These are phyloP conservation scores for Suhomyces tanzawaensis DNA, from an alignment of 805 yeast genomes.

Conservation along the genomic window DNA sequence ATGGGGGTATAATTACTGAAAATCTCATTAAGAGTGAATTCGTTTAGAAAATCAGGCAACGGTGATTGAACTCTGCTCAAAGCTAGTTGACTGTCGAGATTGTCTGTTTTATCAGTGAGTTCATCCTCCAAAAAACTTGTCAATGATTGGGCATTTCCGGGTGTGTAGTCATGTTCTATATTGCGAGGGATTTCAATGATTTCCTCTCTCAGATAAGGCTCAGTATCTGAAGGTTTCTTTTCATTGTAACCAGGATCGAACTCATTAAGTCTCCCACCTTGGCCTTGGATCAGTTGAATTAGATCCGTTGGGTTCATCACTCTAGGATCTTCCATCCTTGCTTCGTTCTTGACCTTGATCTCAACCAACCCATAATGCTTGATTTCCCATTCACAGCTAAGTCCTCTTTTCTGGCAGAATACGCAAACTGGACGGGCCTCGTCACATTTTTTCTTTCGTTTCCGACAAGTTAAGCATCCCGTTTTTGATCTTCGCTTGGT, in stretches of 20 bases:
- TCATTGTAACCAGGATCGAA: background rate
- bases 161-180: background rate
- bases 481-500: slow-evolving; percentile 7
- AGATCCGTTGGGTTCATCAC: background rate
- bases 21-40: background rate
- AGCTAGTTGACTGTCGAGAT: background rate
- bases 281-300: background rate
- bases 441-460: slow-evolving; percentile 14
- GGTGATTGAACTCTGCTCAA: background rate
- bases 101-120: too few relatives aligned
- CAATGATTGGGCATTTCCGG: background rate
- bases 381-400: slow-evolving; percentile 11
- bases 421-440: slow-evolving; percentile 12
- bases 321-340: too few relatives aligned
- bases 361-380: slow-evolving; percentile 2
- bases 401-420: slow-evolving; percentile 8
- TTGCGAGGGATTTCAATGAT: background rate
- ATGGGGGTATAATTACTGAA: slow-evolving; percentile 1
- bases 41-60: background rate
- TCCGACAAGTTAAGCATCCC: slow-evolving; percentile 13
- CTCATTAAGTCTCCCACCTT: background rate
- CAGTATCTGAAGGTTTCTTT: too few relatives aligned
- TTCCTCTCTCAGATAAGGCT: too few relatives aligned
- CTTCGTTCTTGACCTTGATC: background rate
- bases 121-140: too few relatives aligned